Evolutionary conservation across 257 asterid genomes (phyloP).

Genomic region (Solanum ahanhuiri): DNA sequence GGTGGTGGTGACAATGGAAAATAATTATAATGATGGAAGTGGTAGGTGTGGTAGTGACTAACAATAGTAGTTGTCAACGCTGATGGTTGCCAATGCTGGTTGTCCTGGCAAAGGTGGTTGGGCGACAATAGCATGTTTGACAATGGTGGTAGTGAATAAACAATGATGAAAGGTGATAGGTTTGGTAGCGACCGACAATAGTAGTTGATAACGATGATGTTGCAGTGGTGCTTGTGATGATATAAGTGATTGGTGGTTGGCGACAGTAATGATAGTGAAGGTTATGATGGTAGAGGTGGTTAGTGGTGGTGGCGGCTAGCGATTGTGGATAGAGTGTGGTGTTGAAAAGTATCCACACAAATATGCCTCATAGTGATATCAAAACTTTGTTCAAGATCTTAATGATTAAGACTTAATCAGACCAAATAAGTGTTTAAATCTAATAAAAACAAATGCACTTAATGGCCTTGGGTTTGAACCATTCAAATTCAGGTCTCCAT

Average conservation of each 20-base stretch:
- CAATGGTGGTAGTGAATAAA: background rate
- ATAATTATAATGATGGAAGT: background rate
- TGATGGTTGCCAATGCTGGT: background rate
- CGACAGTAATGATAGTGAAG: background rate
- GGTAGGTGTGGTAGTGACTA: background rate
- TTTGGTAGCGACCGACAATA: background rate
- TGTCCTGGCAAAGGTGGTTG: background rate
- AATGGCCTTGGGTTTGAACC: background rate
- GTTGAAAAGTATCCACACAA: background rate
- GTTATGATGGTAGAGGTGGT: background rate
- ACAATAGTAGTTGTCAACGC: background rate
- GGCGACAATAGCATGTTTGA: background rate
- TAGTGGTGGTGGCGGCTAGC: background rate
- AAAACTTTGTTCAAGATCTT: background rate
- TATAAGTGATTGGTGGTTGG: background rate
- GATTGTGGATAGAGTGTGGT: background rate
- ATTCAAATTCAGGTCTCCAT: background rate
- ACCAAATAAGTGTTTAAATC: background rate
- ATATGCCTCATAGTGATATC: background rate
- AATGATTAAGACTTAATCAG: background rate
- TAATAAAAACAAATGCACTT: background rate
- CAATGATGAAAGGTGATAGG: background rate
- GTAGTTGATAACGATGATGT: background rate
- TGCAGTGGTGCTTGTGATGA: background rate
- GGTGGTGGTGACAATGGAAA: background rate